Evolutionary conservation across 257 asterid genomes (phyloP).

Genomic region (Petunia axillaris): DNA sequence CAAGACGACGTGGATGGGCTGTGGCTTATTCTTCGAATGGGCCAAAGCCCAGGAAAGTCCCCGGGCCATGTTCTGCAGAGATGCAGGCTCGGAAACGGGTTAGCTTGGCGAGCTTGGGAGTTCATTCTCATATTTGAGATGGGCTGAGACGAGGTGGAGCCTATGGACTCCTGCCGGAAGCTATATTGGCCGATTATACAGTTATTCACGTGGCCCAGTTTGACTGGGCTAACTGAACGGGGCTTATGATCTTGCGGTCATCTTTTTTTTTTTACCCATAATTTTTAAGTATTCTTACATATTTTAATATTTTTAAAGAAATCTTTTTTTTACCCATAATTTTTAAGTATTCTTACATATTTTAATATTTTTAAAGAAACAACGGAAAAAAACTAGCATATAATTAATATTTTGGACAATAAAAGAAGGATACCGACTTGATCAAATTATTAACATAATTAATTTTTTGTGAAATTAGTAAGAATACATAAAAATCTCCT

Average conservation of each 20-base stretch:
- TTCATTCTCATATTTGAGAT: neutral
- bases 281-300: too few species aligned
- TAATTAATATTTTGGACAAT: too few species aligned
- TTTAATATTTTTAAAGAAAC: too few species aligned
- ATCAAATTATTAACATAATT: too few species aligned
- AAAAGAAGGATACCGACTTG: too few species aligned
- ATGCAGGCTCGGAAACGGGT: neutral
- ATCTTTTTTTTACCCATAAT: too few species aligned
- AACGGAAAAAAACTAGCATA: too few species aligned
- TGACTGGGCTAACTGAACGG: conserved; percentile 21
- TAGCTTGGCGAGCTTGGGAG: neutral
- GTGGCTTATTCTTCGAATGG: neutral
- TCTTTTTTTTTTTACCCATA: too few species aligned
- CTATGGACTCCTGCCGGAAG: neutral
- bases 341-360: too few species aligned
- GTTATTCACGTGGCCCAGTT: conserved; percentile 18
- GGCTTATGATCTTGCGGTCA: conserved; percentile 21
- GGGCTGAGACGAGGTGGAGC: conserved; percentile 29
- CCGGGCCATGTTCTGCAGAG: conserved; percentile 24
- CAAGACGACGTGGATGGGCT: neutral
- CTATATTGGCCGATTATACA: neutral
- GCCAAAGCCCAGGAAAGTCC: conserved; percentile 21
- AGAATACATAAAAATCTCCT: too few species aligned
- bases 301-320: too few species aligned
- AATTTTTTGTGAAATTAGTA: too few species aligned